Evolutionary conservation across 331 rosid genomes (phyloP), one percentile per base, ranked within the genome.

Genomic region (Stylosanthes scabra): DNA sequence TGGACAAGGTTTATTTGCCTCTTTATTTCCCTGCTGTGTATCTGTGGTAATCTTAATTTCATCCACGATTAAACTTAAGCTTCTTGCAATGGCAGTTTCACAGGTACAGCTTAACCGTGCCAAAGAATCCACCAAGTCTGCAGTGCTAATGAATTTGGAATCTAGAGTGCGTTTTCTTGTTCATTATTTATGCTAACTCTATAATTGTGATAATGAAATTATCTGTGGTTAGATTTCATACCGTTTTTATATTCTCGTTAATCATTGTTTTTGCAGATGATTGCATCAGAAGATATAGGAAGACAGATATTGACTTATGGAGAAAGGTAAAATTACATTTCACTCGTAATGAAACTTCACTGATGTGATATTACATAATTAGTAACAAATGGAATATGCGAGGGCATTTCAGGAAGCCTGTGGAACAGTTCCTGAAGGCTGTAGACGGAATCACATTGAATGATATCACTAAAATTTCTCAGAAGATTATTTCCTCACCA

Each of bases 261-360:
- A 4, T 12, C 4, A 25, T 70, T 75, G 14, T 29, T 70, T 44
- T 44, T 74, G 81, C 83, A 87, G 96, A 84, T 84, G 86, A 86
- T 89, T 66, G 88, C 81, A 11, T 85, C 97, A 1, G 97, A 91
- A 70, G 96, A 91, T 79, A 86, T 91, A 6, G 96, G 96, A 29
- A 83, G 96, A 68, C 96, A 91, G 80, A 77, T 91, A 73, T 84
- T 89, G 85, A 91, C 96, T 13, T 87, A 86, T 13, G 96, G 97
- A 80, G 88, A 87, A 71, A 89, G 97, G 97, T 91, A 81, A 28
- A 28, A 44, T 14, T 8, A 51, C 57, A 51, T 51, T 14, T 14
- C 57, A n/a, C 54, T 49, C n/a, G n/a, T 11, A 52, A 45, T 27
- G 59, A 44, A 44, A 52, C 42, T 25, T 9, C 20, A 62, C 8